Percentiles rank a stretch among this genome's conserved stretches.
Evolutionary conservation across 805 yeast genomes (phyloP).

Genomic region (Wickerhamomyces rabaulensis): DNA sequence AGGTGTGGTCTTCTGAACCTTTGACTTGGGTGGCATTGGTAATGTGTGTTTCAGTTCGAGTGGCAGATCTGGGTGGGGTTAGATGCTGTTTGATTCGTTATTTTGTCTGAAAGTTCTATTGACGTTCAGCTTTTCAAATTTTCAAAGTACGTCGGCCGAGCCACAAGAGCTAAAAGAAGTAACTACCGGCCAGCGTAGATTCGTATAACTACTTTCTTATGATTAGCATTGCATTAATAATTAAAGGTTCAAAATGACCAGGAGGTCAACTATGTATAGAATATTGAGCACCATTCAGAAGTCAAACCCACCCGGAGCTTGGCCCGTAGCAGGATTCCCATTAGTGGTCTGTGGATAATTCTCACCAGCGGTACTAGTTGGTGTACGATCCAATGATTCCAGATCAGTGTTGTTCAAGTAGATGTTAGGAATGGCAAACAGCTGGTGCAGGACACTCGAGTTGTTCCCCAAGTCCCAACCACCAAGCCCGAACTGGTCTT

Average conservation of each 20-base stretch:
- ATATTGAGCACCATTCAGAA: neutral
- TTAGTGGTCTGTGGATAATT: neutral
- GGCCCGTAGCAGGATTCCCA: neutral
- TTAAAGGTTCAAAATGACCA: too few species aligned
- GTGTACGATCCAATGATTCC: neutral
- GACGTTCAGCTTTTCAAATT: too few species aligned
- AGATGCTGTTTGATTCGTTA: too few species aligned
- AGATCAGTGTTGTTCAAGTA: conserved; percentile 1
- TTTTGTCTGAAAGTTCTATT: too few species aligned
- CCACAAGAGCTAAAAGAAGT: too few species aligned
- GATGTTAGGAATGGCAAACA: conserved; percentile 4
- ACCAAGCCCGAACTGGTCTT: neutral
- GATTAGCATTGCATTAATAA: too few species aligned
- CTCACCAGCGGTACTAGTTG: neutral
- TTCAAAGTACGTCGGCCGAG: too few species aligned
- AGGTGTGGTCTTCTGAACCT: conserved; percentile 1
- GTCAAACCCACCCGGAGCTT: neutral
- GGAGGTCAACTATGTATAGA: neutral
- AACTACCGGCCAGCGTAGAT: too few species aligned
- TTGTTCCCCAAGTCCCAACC: neutral
- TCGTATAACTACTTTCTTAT: too few species aligned
- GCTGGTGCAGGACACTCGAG: neutral
- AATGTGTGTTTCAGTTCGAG: too few species aligned
- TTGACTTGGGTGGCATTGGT: conserved; percentile 3
- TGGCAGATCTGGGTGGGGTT: too few species aligned